phyloP scores from a whole-genome alignment of 139 green algal genomes.

The Micractinium sp. region DNA sequence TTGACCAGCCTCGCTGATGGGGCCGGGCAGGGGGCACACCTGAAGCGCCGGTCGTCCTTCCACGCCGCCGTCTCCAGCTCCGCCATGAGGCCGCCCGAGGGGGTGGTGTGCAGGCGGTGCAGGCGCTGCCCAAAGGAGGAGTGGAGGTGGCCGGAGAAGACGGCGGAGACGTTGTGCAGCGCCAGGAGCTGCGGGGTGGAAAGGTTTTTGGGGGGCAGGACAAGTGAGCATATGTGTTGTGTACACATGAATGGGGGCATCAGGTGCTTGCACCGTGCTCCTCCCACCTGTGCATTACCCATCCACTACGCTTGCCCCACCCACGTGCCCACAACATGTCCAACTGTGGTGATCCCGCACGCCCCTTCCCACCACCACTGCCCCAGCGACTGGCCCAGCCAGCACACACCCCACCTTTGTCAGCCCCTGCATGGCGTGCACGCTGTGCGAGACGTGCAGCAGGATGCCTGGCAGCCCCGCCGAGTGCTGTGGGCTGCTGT shows the following conservation, averaged over 20 bases:
- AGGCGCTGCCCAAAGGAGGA: conserved; percentile 65
- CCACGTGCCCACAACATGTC: too few species aligned
- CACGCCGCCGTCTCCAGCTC: conserved; percentile 74
- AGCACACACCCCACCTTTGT: background rate
- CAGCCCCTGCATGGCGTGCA: conserved; percentile 26
- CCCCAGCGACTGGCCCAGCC: background rate
- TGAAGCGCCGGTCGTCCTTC: conserved; percentile 72
- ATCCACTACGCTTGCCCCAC: too few species aligned
- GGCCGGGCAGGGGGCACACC: conserved; percentile 8
- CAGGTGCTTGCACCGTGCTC: too few species aligned
- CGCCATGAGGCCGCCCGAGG: conserved; percentile 44
- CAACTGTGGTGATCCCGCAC: too few species aligned
- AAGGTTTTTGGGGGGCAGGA: background rate
- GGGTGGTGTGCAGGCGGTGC: conserved; percentile 53
- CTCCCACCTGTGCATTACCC: too few species aligned
- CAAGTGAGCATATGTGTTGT: background rate
- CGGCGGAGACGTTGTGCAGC: conserved; percentile 43
- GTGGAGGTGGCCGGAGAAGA: conserved; percentile 77
- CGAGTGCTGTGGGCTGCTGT: conserved; percentile 28
- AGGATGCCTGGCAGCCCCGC: conserved; percentile 7
- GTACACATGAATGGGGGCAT: too few species aligned
- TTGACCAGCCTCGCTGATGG: too few species aligned
- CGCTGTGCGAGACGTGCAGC: background rate
- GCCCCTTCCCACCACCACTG: background rate
- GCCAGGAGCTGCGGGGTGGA: conserved; percentile 18